Conservation (phyloP, 306 rosid genomes). For the Corylus americana region DNA sequence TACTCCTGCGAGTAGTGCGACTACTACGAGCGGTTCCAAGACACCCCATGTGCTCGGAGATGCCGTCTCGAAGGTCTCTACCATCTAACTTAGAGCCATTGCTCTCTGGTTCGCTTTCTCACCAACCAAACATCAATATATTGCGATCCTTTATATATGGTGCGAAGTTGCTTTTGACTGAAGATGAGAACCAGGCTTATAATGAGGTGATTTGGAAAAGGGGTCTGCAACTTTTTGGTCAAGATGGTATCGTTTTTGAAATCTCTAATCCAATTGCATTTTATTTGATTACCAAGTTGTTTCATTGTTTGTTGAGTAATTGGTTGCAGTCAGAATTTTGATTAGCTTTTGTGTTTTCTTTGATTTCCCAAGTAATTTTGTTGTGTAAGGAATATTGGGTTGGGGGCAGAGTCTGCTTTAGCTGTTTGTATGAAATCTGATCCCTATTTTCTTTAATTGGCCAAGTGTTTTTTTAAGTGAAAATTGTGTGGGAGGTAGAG, state of each 20-base stretch:
- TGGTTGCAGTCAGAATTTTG: conserved; percentile 16
- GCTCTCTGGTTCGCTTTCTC: conserved; percentile 31
- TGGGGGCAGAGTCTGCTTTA: not conserved
- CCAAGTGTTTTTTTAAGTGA: too few relatives aligned
- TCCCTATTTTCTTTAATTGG: too few relatives aligned
- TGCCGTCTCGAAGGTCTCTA: conserved; percentile 69
- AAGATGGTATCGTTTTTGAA: conserved; percentile 42
- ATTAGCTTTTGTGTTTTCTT: not conserved
- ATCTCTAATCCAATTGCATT: not conserved
- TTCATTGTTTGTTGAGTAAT: not conserved
- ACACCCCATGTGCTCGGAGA: conserved; percentile 62
- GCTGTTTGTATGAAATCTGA: too few relatives aligned
- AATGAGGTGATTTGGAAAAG: too few relatives aligned
- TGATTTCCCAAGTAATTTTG: not conserved
- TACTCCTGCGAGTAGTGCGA: conserved; percentile 63
- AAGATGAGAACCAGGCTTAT: conserved; percentile 18
- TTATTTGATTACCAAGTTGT: conserved; percentile 6
- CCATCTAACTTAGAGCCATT: conserved; percentile 59
- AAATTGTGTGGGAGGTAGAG: too few relatives aligned
- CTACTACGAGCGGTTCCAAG: conserved; percentile 75
- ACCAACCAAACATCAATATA: not conserved
- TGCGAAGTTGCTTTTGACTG: not conserved
- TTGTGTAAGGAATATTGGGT: conserved; percentile 2
- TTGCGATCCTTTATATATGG: not conserved
- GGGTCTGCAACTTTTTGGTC: conserved; percentile 28